phyloP scores from a whole-genome alignment of 805 yeast genomes.

The Grigorovia transvaalensis region DNA sequence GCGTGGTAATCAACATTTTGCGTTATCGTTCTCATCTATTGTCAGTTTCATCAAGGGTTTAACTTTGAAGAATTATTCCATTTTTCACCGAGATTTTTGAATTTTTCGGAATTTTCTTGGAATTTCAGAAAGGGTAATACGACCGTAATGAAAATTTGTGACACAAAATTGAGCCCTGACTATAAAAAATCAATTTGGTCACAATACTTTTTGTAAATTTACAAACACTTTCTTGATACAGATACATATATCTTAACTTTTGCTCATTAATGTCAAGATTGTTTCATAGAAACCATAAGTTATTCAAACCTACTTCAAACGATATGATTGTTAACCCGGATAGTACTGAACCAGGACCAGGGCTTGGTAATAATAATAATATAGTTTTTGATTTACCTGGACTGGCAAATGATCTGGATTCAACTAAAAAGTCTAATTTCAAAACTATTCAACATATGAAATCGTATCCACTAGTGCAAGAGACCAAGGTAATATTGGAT shows the following conservation, averaged over 20 bases:
- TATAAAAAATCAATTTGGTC: not conserved
- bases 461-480: constrained; percentile 39
- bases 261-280: constrained; percentile 2
- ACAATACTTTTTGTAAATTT: not conserved
- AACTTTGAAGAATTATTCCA: not conserved
- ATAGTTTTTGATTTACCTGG: not conserved
- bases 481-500: constrained; percentile 29
- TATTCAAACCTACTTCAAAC: not conserved
- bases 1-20: not conserved
- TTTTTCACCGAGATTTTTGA: not conserved
- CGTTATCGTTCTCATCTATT: not conserved
- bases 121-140: not conserved
- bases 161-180: not conserved
- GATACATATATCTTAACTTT: not conserved
- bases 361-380: not conserved
- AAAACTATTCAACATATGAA: constrained; percentile 35
- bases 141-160: not conserved
- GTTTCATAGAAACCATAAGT: constrained; percentile 2
- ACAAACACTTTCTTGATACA: not conserved
- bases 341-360: not conserved
- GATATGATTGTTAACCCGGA: not conserved
- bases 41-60: not conserved
- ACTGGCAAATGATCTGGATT: not conserved
- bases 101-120: not conserved
- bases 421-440: constrained; percentile 2